Conservation (phyloP, 1,284 basidiomycete genomes). For the Heimioporus retisporus region DNA sequence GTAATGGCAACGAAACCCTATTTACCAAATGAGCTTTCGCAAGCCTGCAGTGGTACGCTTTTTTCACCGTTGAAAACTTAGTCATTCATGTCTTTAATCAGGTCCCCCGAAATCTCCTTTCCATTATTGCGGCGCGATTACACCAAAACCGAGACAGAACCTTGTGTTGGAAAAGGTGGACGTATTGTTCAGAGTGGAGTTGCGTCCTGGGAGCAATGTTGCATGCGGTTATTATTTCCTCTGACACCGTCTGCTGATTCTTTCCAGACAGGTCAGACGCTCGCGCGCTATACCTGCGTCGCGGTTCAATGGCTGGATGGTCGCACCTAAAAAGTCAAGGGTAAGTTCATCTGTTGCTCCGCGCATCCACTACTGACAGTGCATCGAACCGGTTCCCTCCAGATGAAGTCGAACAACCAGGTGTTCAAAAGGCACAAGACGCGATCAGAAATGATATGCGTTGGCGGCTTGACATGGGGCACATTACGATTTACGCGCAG, state of each 20-base stretch:
- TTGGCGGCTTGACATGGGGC: constrained; percentile 85
- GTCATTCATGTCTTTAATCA: constrained; percentile 41
- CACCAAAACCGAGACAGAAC: constrained; percentile 79
- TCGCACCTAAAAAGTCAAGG: constrained; percentile 98
- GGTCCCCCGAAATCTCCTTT: constrained; percentile 76
- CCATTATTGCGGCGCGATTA: constrained; percentile 94
- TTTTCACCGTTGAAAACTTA: no score
- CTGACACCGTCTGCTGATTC: constrained; percentile 6
- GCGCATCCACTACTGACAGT: neutral
- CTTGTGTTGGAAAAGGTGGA: constrained; percentile 91
- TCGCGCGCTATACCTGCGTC: constrained; percentile 95
- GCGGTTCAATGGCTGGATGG: constrained; percentile 94
- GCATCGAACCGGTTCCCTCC: constrained; percentile 76
- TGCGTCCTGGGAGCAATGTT: no score
- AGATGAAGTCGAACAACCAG: constrained; percentile 89
- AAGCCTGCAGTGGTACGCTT: constrained; percentile 87
- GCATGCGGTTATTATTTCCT: constrained; percentile 8
- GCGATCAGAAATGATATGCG: constrained; percentile 93
- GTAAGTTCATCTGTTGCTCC: constrained; percentile 46
- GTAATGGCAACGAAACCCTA: no score
- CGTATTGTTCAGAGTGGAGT: no score
- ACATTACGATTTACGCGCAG: constrained; percentile 59
- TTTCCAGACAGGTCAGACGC: constrained; percentile 82
- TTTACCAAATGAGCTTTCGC: constrained; percentile 84
- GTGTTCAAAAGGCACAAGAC: constrained; percentile 90